Percentiles rank a stretch among this genome's conserved stretches.
Evolutionary conservation across 345 rosid genomes (phyloP).

Genomic region (Lumnitzera littorea): DNA sequence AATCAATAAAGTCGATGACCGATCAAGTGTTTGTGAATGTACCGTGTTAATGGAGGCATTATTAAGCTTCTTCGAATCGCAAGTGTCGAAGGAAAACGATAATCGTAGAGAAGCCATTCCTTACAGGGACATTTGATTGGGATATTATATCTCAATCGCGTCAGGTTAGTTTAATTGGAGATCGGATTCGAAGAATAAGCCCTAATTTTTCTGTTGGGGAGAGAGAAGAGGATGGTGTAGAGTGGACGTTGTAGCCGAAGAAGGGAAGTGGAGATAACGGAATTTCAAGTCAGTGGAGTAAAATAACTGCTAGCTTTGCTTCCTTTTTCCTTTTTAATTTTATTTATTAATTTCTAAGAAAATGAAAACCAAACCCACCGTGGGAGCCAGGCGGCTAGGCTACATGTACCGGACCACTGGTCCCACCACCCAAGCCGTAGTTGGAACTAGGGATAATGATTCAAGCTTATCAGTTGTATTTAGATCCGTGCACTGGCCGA

Average conservation of each 20-base stretch:
- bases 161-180: not conserved
- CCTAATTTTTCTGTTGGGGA: not conserved
- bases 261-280: not conserved
- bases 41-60: slow-evolving; percentile 26
- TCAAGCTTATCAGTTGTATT: too few species aligned
- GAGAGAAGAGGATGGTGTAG: not conserved
- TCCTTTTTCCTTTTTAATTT: not conserved
- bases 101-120: slow-evolving; percentile 51
- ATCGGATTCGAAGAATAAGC: not conserved
- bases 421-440: too few species aligned
- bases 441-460: too few species aligned
- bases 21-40: slow-evolving; percentile 26
- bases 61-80: slow-evolving; percentile 45
- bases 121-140: not conserved
- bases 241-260: not conserved
- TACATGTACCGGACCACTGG: too few species aligned
- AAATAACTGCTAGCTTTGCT: slow-evolving; percentile 1
- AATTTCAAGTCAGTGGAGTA: slow-evolving; percentile 5
- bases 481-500: too few species aligned
- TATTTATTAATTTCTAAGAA: too few species aligned
- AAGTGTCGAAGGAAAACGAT: slow-evolving; percentile 31
- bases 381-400: too few species aligned
- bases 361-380: too few species aligned
- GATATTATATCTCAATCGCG: too few species aligned
- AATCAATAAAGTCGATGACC: slow-evolving; percentile 29